Evolutionary conservation across 176 grass and related monocot genomes (phyloP), one percentile per base, ranked within the genome.

Genomic region (Luzula sylvatica): DNA sequence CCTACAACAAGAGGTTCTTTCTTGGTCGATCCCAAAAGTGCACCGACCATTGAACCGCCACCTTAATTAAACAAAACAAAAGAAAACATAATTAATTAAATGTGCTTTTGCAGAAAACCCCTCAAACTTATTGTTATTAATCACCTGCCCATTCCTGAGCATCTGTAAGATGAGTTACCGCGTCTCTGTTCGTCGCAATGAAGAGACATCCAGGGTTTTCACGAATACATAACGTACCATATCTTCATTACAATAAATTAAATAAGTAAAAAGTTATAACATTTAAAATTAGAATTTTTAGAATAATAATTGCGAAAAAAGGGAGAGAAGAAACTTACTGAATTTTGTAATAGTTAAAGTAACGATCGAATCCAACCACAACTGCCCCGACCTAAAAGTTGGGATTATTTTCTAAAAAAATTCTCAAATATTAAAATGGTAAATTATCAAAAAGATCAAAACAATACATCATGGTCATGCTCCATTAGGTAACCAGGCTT

Each of bases 101-200:
- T 32, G 7, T 50, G n/a, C 14, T 18, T 35, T 67, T 53, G 35
- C 17, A 41, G 9, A 13, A 53, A 65, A 53, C 9, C 11, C 14
- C 13, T 14, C 12, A 53, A 22, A 40, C 12, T 42, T 52, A 32
- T 17, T 41, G 2, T 29, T 26, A 38, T 38, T 15, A 18, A 30
- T 52, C 61, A 96, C 92, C 92, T 74, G 85, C 85, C 92, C 81
- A 90, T 65, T 98, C 92, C 56, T 98, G 92, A 75, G 92, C 92
- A 79, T 98, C 92, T 26, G 92, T 98, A 27, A 98, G 92, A 87
- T 87, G 85, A 40, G 92, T 90, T n/a, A 98, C 92, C 5, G 85
- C 86, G 17, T 90, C 92, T 77, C 92, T 69, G 43, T 98, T 98
- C 61, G 85, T 98, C 28, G 85, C 92, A 65, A 98, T 65, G 72